Percentiles rank a stretch among this genome's conserved stretches.
Conservation (phyloP, 1,284 basidiomycete genomes). For the Trichosporon ovoides region DNA sequence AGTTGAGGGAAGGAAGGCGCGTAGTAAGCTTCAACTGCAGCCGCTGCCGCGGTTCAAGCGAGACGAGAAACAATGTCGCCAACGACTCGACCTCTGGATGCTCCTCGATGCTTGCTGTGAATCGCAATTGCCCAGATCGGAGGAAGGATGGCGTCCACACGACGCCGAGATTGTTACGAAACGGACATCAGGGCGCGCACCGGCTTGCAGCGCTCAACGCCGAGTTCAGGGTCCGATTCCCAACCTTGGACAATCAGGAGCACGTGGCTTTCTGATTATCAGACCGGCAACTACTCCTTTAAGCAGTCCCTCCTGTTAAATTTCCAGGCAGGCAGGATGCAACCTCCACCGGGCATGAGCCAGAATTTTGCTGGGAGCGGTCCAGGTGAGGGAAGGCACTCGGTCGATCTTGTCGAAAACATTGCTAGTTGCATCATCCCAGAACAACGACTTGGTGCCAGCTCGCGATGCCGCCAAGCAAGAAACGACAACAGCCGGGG, state of each 20-base stretch:
- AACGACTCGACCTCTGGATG: no score
- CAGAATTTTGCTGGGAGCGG: no score
- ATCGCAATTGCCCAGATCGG: no score
- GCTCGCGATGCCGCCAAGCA: slow-evolving; percentile 17
- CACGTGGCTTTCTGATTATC: not conserved
- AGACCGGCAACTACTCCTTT: not conserved
- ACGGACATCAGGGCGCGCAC: not conserved
- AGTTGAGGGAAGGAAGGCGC: not conserved
- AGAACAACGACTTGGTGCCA: not conserved
- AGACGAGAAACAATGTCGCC: no score
- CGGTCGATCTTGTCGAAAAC: not conserved
- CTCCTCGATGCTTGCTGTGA: no score
- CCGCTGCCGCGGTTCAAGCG: no score
- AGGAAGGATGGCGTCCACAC: not conserved
- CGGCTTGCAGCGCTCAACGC: not conserved
- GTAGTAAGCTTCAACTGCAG: not conserved
- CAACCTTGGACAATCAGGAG: not conserved
- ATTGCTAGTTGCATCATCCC: not conserved
- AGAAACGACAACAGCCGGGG: slow-evolving; percentile 18
- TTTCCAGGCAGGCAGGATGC: not conserved
- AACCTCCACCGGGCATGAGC: not conserved
- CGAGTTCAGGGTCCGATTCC: slow-evolving; percentile 2
- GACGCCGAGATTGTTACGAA: not conserved
- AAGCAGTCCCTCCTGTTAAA: not conserved
- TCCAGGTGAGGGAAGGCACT: no score